These are phyloP conservation scores for Funneliformis caledonium DNA, from an alignment of 371 early-diverging fungal species.

Conservation along the genomic window DNA sequence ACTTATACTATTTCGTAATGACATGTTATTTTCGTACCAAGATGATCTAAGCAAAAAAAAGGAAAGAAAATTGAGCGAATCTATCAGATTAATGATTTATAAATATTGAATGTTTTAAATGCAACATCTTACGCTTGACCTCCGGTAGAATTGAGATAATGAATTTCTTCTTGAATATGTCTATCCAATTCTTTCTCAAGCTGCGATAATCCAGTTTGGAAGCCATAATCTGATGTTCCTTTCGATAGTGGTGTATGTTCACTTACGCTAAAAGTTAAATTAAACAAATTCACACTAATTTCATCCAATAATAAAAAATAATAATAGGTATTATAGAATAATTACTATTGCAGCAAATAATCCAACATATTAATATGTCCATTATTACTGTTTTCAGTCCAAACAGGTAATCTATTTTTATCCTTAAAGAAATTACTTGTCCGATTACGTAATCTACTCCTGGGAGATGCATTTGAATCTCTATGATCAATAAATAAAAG, in stretches of 20 bases:
- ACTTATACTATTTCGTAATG: conserved; percentile 45
- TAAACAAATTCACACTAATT: not conserved
- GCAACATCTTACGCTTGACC: conserved; percentile 45
- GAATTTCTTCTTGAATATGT: conserved; percentile 62
- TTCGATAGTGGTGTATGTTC: not conserved
- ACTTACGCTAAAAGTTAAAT: conserved; percentile 21
- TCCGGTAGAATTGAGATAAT: conserved; percentile 48
- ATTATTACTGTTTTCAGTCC: conserved; percentile 5
- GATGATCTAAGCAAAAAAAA: conserved; percentile 16
- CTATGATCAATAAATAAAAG: not conserved
- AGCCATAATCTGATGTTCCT: not conserved
- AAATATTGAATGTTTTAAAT: not conserved
- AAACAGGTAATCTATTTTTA: conserved; percentile 24
- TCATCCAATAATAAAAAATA: not conserved
- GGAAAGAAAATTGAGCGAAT: not conserved
- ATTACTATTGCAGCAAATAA: conserved; percentile 53
- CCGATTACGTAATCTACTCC: not conserved
- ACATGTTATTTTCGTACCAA: conserved; percentile 50
- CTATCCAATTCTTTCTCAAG: conserved; percentile 48
- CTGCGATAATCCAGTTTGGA: not conserved
- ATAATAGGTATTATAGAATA: not conserved
- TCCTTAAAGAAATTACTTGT: conserved; percentile 11
- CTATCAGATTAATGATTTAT: too few relatives aligned
- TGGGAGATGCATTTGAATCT: not conserved
- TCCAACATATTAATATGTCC: conserved; percentile 52